Base-by-base conservation (phyloP, 2,329 filamentous ascomycete genomes). In the Colletotrichum simmondsii region DNA sequence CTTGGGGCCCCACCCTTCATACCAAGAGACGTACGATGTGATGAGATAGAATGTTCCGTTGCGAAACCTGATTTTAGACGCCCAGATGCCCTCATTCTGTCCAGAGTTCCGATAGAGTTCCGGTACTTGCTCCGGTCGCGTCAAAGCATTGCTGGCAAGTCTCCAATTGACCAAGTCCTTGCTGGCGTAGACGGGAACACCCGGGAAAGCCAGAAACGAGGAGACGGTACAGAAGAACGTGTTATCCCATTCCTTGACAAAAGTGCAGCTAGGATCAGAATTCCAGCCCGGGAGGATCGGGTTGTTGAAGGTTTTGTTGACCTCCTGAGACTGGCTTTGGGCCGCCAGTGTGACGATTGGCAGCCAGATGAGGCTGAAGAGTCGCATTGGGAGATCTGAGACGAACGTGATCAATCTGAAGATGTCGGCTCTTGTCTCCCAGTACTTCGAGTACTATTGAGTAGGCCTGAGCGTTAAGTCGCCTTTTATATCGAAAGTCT, bases 171-270 rank as follows among this genome's bases (percentile, higher is more conserved):
- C 74, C 19, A 90, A 78, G 75, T 89, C 87, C 68, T 82, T 84
- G 16, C 84, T 88, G 1, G 86, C 86, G 75, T 89, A 86, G n/a
- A 90, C 83, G 0, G 88, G 87, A 10, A 89, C 78, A 0, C 87
- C 87, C 0, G 88, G 87, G 73, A 88, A 89, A 0, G 83, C 80
- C 68, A 86, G 84, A 76, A 89, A 90, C 0, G 85, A 87, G 1
- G 87, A 89, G 0, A 85, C 86, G 4, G 84, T 85, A 74, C 86
- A 88, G 77, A 87, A 88, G 76, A 87, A 88, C 14, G 83, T 86
- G n/a, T 83, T 80, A 26, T 85, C 77, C 26, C 77, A 77, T 30
- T 84, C 78, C 24, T 77, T 75, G 53, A 86, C 78, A 61, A 82
- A 81, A 5, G 83, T 80, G 65, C 85, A 86, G 3, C 81, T 84